Evolutionary conservation across 768 basidiomycete species (phyloP).

Genomic region (Boletus pseudo-olivaceus): DNA sequence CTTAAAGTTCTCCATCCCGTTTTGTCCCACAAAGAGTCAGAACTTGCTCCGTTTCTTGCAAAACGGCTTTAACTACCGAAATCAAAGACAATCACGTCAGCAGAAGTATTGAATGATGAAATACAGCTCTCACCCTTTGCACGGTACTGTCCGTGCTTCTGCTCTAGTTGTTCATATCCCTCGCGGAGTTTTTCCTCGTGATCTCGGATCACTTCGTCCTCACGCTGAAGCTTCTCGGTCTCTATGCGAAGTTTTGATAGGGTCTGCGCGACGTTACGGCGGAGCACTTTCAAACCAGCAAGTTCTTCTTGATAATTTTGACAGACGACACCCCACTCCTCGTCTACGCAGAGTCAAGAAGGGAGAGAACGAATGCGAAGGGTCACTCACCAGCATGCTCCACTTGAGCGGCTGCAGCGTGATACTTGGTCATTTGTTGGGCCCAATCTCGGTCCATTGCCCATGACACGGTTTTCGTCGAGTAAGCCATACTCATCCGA

Average conservation of each 20-base stretch:
- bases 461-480: conserved; percentile 70
- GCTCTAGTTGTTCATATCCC: conserved; percentile 39
- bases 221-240: conserved; percentile 39
- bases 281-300: conserved; percentile 52
- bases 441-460: conserved; percentile 64
- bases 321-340: conserved; percentile 58
- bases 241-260: conserved; percentile 38
- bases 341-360: conserved; percentile 35
- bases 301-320: conserved; percentile 61
- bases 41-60: conserved; percentile 45
- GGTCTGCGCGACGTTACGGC: conserved; percentile 47
- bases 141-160: conserved; percentile 40
- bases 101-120: not conserved
- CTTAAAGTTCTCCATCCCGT: conserved; percentile 30
- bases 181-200: conserved; percentile 39
- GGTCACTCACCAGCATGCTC: conserved; percentile 37
- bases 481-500: conserved; percentile 45
- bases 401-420: conserved; percentile 38
- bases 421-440: conserved; percentile 50
- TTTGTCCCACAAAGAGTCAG: conserved; percentile 44
- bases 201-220: conserved; percentile 38
- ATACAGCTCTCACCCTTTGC: conserved; percentile 33
- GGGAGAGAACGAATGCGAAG: not conserved
- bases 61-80: conserved; percentile 35
- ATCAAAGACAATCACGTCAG: conserved; percentile 7